Conservation (phyloP, 345 rosid genomes). For the Citrus medica region DNA sequence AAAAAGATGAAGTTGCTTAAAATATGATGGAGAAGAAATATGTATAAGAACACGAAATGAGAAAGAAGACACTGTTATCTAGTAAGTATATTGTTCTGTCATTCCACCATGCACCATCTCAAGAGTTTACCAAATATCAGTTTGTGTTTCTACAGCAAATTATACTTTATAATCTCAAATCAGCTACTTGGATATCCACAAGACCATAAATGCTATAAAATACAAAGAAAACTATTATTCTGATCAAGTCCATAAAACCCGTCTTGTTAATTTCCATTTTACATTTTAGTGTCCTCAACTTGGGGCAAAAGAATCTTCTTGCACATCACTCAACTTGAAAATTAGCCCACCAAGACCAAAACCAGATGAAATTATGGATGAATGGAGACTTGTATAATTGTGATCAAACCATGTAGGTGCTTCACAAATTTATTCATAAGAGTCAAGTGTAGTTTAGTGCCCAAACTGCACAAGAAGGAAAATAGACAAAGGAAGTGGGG, state of each 20-base stretch:
- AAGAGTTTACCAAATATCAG: not conserved
- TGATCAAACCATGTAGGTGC: not conserved
- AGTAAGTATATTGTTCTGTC: not conserved
- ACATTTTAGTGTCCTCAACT: not conserved
- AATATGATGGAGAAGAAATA: not conserved
- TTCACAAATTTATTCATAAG: not conserved
- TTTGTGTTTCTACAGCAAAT: not conserved
- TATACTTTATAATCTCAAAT: not conserved
- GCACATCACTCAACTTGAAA: not conserved
- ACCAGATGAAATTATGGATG: not conserved
- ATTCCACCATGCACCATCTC: not conserved
- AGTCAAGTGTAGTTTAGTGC: not conserved
- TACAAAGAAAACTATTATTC: not conserved
- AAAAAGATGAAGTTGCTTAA: slow-evolving; percentile 1
- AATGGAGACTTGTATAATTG: not conserved
- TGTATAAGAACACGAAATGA: not conserved
- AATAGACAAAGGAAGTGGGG: too few relatives aligned
- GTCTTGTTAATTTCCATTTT: not conserved
- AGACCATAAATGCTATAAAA: not conserved
- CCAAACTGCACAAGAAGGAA: not conserved
- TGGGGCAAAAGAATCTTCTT: not conserved
- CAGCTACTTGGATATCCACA: not conserved
- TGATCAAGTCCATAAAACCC: not conserved
- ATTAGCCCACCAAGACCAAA: not conserved
- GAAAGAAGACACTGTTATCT: not conserved